phyloP scores from a whole-genome alignment of 1,139 yeast species.

The Hyphopichia burtonii region DNA sequence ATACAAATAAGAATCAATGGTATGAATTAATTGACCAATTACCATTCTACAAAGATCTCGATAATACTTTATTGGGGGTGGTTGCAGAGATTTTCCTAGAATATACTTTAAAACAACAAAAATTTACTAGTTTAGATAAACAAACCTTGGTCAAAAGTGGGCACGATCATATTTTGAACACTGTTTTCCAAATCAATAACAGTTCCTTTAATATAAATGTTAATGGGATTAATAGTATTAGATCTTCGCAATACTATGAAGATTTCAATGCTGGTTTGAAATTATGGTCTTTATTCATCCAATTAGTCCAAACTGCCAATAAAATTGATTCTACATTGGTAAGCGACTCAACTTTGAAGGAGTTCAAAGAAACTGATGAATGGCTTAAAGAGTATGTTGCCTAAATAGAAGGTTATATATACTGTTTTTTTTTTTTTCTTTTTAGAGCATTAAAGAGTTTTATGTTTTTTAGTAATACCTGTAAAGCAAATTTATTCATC shows the following conservation, averaged over 20 bases:
- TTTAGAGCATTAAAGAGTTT: no score
- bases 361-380: constrained; percentile 40
- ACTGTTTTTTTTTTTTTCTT: no score
- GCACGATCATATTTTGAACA: constrained; percentile 36
- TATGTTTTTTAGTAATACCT: no score
- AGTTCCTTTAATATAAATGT: constrained; percentile 44
- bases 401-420: background rate
- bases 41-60: constrained; percentile 59
- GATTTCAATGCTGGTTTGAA: constrained; percentile 42
- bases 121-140: constrained; percentile 20
- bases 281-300: constrained; percentile 43
- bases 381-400: constrained; percentile 35
- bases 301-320: constrained; percentile 35
- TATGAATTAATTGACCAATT: constrained; percentile 48
- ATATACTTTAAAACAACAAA: constrained; percentile 28
- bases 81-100: constrained; percentile 45
- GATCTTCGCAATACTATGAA: constrained; percentile 31
- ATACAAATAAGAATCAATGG: constrained; percentile 55
- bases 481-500: background rate
- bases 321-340: constrained; percentile 35
- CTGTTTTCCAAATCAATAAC: constrained; percentile 39
- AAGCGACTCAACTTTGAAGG: constrained; percentile 27
- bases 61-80: constrained; percentile 45
- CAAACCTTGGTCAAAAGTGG: constrained; percentile 28
- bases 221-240: constrained; percentile 41